These are phyloP conservation scores for Phalaenopsis hybrid DNA, from an alignment of 116 monocot genomes.

Conservation along the genomic window DNA sequence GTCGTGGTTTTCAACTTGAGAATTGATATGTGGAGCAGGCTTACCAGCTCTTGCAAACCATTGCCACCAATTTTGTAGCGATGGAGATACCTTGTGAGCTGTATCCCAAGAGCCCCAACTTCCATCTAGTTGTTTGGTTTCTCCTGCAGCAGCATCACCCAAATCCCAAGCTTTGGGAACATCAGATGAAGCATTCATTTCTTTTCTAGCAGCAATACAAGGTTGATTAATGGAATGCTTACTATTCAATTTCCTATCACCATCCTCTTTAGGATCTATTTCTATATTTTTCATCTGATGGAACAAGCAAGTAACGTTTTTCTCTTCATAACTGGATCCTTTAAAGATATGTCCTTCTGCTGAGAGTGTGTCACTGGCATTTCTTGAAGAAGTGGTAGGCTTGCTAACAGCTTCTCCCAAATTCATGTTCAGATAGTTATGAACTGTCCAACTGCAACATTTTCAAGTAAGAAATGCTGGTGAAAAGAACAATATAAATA, in stretches of 20 bases:
- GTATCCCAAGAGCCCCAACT: slow-evolving; percentile 37
- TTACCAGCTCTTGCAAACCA: slow-evolving; percentile 39
- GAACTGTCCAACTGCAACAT: slow-evolving; percentile 1
- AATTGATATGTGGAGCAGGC: slow-evolving; percentile 7
- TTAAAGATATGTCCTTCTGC: slow-evolving; percentile 19
- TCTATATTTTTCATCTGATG: slow-evolving; percentile 21
- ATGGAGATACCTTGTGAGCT: slow-evolving; percentile 34
- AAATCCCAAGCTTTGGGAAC: not conserved
- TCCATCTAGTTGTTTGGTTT: slow-evolving; percentile 12
- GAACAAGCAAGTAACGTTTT: slow-evolving; percentile 22
- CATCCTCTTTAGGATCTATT: slow-evolving; percentile 22
- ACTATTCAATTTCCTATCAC: slow-evolving; percentile 40
- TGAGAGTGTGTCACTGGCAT: slow-evolving; percentile 5
- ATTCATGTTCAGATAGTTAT: slow-evolving; percentile 22
- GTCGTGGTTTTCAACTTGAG: slow-evolving; percentile 5
- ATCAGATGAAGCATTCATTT: not conserved
- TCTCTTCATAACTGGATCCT: slow-evolving; percentile 7
- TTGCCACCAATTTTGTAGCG: slow-evolving; percentile 63
- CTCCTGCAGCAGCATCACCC: slow-evolving; percentile 8
- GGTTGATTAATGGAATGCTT: slow-evolving; percentile 37
- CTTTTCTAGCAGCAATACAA: slow-evolving; percentile 21
- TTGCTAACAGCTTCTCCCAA: slow-evolving; percentile 30
- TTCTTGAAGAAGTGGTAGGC: slow-evolving; percentile 7
- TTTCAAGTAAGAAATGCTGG: not conserved
- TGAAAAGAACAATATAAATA: not conserved